Conservation (phyloP, 1,284 basidiomycete genomes). For the Puccinia coronata region DNA sequence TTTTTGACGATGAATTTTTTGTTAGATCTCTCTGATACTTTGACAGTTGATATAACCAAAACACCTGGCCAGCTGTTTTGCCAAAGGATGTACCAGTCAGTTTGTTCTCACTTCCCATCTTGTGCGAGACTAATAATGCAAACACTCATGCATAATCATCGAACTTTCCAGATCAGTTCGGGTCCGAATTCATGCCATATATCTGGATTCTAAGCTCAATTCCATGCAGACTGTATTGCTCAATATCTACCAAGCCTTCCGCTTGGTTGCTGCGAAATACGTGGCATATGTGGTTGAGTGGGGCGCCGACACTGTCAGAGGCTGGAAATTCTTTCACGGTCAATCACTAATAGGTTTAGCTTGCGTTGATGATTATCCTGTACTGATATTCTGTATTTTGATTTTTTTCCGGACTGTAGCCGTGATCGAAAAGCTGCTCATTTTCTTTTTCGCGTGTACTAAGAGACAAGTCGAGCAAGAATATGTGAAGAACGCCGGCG, state of each 20-base stretch:
- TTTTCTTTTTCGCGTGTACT: slow-evolving; percentile 6
- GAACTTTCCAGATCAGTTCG: slow-evolving; percentile 64
- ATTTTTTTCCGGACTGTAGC: neutral
- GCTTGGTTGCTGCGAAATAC: slow-evolving; percentile 85
- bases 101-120: neutral
- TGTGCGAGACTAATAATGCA: slow-evolving; percentile 1
- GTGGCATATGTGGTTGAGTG: slow-evolving; percentile 73
- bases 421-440: slow-evolving; percentile 29
- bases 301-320: slow-evolving; percentile 63
- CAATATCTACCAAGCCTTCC: slow-evolving; percentile 83
- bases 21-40: slow-evolving; percentile 39
- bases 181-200: slow-evolving; percentile 71
- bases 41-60: slow-evolving; percentile 44
- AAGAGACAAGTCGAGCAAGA: slow-evolving; percentile 25
- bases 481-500: slow-evolving; percentile 21
- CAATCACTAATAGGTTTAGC: slow-evolving; percentile 55
- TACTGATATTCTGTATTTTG: neutral
- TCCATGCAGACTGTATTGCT: slow-evolving; percentile 66
- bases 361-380: too few relatives aligned
- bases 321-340: slow-evolving; percentile 66
- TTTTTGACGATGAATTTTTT: neutral
- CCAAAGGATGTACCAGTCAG: slow-evolving; percentile 45
- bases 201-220: slow-evolving; percentile 75
- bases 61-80: slow-evolving; percentile 27
- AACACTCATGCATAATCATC: neutral